Evolutionary conservation across 768 basidiomycete genomes (phyloP), one percentile per base, ranked within the genome.

Genomic region (Agaricus subrufescens): DNA sequence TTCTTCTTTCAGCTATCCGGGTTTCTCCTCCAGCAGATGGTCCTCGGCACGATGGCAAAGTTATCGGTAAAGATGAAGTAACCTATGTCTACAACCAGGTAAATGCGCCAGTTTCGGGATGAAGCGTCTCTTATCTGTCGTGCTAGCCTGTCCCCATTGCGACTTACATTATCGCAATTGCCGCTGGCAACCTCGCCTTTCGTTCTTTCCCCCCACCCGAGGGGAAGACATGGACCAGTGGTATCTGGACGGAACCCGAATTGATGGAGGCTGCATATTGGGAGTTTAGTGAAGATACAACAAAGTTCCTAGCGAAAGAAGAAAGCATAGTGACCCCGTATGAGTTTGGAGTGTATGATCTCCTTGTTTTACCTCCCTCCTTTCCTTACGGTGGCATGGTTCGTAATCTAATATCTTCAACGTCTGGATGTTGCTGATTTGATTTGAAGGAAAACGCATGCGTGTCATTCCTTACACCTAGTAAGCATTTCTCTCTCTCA

Each of bases 341-440:
- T 66, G 75, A 74, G 50, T 98, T 94, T 63, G 87, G 89, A 2
- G 87, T 94, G 1, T 97, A 94, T 65, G 94, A 98, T 66, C 67
- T 96, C 1, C 78, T 98, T 19, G 85, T 98, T 25, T 76, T 98
- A 3, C 95, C 95, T 0, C 87, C 91, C 11, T 87, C 89, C 0
- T 98, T 97, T 79, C 95, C 94, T 1, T 96, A 89, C 67, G 94
- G 93, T 50, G 93, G 91, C 58, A 88, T 91, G 91, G 87, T 86
- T 58, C 62, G 78, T 67, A 19, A 46, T 23, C 7, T 34, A n/a
- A 15, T 15, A 25, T n/a, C 47, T 3, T 26, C 30, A 27, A 30
- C n/a, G 4, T 12, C 27, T 26, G 43, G 37, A 37, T 26, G 25
- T 38, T 1, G 43, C 15, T n/a, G 5, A 19, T 3, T 23, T 14